Conservation (phyloP, 2,329 filamentous ascomycete genomes). For the Phaeosphaeria sp. region DNA sequence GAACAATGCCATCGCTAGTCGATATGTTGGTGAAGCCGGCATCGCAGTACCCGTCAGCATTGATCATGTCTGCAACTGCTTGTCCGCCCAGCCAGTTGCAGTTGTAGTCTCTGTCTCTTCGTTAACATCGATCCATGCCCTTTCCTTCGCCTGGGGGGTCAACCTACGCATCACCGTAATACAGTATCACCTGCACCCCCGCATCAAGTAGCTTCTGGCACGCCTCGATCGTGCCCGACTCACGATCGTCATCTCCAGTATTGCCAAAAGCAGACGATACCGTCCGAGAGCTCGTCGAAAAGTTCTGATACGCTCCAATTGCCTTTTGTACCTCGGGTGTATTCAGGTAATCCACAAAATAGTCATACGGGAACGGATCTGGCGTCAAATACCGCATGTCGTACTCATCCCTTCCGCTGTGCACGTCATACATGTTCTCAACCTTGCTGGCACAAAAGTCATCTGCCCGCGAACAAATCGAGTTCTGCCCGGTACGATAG, state of each 20-base stretch:
- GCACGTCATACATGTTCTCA: slow-evolving; percentile 59
- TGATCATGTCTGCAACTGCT: slow-evolving; percentile 50
- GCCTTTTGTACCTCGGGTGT: slow-evolving; percentile 60
- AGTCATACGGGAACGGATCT: slow-evolving; percentile 64
- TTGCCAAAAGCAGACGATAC: slow-evolving; percentile 54
- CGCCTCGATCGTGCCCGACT: slow-evolving; percentile 52
- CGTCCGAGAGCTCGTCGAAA: slow-evolving; percentile 54
- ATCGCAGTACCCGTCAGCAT: slow-evolving; percentile 48
- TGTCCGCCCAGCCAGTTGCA: slow-evolving; percentile 57
- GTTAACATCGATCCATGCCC: neutral
- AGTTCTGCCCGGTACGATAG: slow-evolving; percentile 58
- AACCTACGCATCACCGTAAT: slow-evolving; percentile 55
- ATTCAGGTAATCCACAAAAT: slow-evolving; percentile 66
- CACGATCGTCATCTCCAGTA: slow-evolving; percentile 59
- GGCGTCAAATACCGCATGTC: slow-evolving; percentile 63
- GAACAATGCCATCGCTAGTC: slow-evolving; percentile 54
- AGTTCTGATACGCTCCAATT: slow-evolving; percentile 67
- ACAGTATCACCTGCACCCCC: slow-evolving; percentile 52
- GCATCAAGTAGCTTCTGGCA: slow-evolving; percentile 48
- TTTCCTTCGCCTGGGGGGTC: neutral
- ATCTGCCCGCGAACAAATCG: slow-evolving; percentile 62
- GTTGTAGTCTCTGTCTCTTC: slow-evolving; percentile 48
- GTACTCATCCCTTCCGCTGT: slow-evolving; percentile 63
- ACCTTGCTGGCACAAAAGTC: slow-evolving; percentile 62
- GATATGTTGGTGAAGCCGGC: slow-evolving; percentile 58